Conservation (phyloP, 1,284 basidiomycete genomes). For the Pyrrhoderma noxium region DNA sequence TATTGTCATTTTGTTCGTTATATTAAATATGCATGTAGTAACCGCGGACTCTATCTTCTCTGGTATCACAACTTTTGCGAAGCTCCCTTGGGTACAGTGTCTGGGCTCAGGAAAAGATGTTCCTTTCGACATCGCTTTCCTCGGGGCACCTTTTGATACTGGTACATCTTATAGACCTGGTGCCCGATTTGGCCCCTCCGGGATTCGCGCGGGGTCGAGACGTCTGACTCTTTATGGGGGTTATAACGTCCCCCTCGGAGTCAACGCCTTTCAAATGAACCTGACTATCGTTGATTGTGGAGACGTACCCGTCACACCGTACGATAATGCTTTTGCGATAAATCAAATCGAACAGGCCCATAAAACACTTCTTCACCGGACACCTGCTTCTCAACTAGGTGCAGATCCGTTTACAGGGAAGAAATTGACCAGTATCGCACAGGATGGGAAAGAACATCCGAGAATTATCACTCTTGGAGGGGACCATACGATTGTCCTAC, state of each 20-base stretch:
- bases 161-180: constrained; percentile 72
- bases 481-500: constrained; percentile 69
- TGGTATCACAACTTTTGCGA: constrained; percentile 70
- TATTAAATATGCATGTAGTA: constrained; percentile 32
- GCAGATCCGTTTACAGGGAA: constrained; percentile 52
- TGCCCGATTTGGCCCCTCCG: constrained; percentile 71
- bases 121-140: constrained; percentile 67
- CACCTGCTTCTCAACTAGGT: constrained; percentile 51
- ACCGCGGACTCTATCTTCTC: constrained; percentile 67
- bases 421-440: constrained; percentile 44
- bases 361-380: constrained; percentile 52
- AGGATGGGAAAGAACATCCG: constrained; percentile 60
- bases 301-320: constrained; percentile 52
- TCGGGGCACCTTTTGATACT: constrained; percentile 76
- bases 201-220: constrained; percentile 69
- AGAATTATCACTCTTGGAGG: constrained; percentile 69
- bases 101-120: constrained; percentile 48
- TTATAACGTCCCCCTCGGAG: constrained; percentile 64
- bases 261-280: constrained; percentile 48
- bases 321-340: constrained; percentile 64
- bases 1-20: not conserved
- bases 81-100: constrained; percentile 67
- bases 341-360: constrained; percentile 67
- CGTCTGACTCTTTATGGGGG: constrained; percentile 66
- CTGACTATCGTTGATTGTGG: constrained; percentile 69